Conservation (phyloP, 257 asterid genomes). For the Nicotiana noctiflora region DNA sequence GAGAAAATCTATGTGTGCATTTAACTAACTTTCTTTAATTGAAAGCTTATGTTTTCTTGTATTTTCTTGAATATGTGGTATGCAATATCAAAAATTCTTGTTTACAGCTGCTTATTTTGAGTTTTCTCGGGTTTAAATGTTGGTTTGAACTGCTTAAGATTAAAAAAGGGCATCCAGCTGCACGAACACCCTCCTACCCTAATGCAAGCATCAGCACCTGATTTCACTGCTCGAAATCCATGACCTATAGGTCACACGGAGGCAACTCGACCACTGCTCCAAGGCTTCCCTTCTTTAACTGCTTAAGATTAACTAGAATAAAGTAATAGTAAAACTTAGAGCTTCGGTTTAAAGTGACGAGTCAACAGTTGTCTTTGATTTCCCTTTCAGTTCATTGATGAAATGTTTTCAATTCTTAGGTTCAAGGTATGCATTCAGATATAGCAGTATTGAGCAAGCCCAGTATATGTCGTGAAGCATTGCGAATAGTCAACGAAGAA, state of each 20-base stretch:
- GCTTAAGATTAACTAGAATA: not conserved
- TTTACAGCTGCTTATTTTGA: not conserved
- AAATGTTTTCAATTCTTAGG: constrained; percentile 24
- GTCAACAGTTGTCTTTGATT: not conserved
- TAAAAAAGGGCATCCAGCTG: too few species aligned
- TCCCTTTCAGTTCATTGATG: not conserved
- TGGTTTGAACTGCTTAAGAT: not conserved
- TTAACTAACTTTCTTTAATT: not conserved
- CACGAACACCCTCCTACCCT: too few species aligned
- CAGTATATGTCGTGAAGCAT: constrained; percentile 64
- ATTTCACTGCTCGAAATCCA: too few species aligned
- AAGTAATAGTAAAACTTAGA: not conserved
- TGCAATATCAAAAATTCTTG: not conserved
- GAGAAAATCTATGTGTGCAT: not conserved
- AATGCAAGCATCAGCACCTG: too few species aligned
- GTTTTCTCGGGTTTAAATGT: not conserved
- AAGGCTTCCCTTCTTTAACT: too few species aligned
- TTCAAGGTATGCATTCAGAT: constrained; percentile 96
- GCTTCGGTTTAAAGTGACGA: not conserved
- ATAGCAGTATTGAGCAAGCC: constrained; percentile 70
- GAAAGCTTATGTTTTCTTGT: not conserved
- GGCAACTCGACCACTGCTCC: too few species aligned
- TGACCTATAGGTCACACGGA: too few species aligned
- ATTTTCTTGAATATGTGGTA: not conserved
- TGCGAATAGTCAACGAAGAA: constrained; percentile 69